Conservation (phyloP, 805 yeast genomes). For the Blastobotrys parvus region DNA sequence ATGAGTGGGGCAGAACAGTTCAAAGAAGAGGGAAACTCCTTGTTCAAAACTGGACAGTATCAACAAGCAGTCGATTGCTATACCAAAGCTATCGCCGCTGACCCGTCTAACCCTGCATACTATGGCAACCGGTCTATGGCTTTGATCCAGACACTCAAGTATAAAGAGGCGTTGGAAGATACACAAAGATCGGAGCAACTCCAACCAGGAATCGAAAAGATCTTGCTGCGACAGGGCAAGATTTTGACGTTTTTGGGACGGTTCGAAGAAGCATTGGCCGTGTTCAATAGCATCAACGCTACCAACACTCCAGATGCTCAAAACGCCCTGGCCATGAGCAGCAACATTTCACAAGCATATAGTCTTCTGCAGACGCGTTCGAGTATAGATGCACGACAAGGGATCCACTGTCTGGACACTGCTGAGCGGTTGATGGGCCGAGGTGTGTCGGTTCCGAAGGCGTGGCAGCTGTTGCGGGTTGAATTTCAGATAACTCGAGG, state of each 20-base stretch:
- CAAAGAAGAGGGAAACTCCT: constrained; percentile 31
- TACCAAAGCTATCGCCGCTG: constrained; percentile 30
- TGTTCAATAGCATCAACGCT: constrained; percentile 19
- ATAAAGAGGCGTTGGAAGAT: constrained; percentile 29
- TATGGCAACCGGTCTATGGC: constrained; percentile 35
- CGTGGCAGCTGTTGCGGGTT: constrained; percentile 29
- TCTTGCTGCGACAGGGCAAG: constrained; percentile 30
- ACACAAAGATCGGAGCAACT: constrained; percentile 24
- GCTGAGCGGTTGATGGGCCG: constrained; percentile 31
- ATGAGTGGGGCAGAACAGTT: constrained; percentile 23
- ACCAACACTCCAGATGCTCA: constrained; percentile 17
- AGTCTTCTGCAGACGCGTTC: constrained; percentile 17
- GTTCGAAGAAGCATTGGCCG: constrained; percentile 27
- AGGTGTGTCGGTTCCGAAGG: constrained; percentile 26
- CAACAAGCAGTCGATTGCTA: constrained; percentile 25
- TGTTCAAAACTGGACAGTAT: constrained; percentile 30
- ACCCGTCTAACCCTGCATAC: constrained; percentile 28
- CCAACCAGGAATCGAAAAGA: constrained; percentile 28
- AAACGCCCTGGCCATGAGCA: constrained; percentile 30
- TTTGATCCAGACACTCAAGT: constrained; percentile 26
- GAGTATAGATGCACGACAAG: constrained; percentile 23
- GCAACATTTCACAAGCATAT: constrained; percentile 28
- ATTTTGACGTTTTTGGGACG: constrained; percentile 28
- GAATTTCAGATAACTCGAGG: constrained; percentile 23
- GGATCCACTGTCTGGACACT: constrained; percentile 29